Percentiles rank a stretch among this genome's conserved stretches.
These are phyloP conservation scores for Carnegiea gigantea DNA, from an alignment of 179 eudicot genomes.

Conservation along the genomic window DNA sequence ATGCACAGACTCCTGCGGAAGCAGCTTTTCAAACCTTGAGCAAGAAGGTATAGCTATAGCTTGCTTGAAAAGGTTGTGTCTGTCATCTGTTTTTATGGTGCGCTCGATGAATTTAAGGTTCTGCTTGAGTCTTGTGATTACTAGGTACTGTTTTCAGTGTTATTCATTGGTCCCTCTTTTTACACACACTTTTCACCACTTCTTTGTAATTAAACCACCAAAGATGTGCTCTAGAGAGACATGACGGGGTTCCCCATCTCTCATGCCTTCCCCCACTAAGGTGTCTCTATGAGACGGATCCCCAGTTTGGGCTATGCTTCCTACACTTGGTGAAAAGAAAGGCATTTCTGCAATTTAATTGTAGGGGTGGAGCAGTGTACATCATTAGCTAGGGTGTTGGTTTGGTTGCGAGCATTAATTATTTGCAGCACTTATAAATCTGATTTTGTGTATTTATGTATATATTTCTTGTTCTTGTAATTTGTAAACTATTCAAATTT, in stretches of 20 bases:
- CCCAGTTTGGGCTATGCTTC: neutral
- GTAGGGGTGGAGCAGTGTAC: neutral
- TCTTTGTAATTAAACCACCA: neutral
- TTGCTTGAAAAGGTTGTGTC: neutral
- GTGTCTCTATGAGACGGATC: neutral
- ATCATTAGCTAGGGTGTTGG: neutral
- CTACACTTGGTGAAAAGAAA: neutral
- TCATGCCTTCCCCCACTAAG: neutral
- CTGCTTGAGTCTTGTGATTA: neutral
- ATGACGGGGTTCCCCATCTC: neutral
- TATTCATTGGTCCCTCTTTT: neutral
- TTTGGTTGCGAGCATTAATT: too few relatives aligned
- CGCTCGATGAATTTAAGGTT: neutral
- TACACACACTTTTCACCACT: too few relatives aligned
- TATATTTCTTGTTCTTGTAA: too few relatives aligned
- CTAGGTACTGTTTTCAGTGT: neutral
- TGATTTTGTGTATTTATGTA: too few relatives aligned
- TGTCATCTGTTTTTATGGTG: neutral
- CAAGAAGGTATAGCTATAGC: constrained; percentile 48
- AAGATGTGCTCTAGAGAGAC: neutral
- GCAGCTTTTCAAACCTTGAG: constrained; percentile 56
- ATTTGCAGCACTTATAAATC: too few relatives aligned
- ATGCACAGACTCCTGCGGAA: constrained; percentile 61
- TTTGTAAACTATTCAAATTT: neutral
- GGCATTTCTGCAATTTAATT: neutral